Base-by-base conservation (phyloP, 2,329 filamentous ascomycete genomes). In the Lasiodiplodia hormozganensis region DNA sequence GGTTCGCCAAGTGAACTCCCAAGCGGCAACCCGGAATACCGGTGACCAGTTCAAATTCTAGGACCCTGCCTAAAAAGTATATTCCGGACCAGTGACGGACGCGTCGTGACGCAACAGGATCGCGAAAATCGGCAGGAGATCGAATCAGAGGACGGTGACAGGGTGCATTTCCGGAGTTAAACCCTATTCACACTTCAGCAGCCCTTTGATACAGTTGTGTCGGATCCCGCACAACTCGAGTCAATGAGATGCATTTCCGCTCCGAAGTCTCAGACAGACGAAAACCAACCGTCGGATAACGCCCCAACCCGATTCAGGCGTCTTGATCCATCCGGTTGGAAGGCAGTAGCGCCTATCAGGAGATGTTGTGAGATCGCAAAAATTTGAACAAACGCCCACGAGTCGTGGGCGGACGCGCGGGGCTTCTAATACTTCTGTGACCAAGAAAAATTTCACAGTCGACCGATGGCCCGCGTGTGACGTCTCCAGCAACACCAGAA, bases 171-270 rank as follows among this genome's bases (percentile, higher is more conserved):
- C 65, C 65, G 65, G 65, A 60, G 65, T 67, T 52, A 52, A 60
- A 67, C 65, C 65, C 65, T 67, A 67, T 52, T 60, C 23, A 14
- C 54, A 67, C 64, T 53, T 57, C 52, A 67, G 49, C 31, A 53
- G 36, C 28, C 28, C 25, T 34, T n/a, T 62, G 58, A 62, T 34
- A 64, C 43, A 34, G 12, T 52, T 12, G 60, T 64, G 25, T 64
- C 60, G 60, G 60, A 52, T 52, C 31, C 25, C 25, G 60, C 60
- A 38, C 47, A 36, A 28, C 60, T 52, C 28, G 47, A 64, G 60
- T 64, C 60, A 64, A 64, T 25, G 28, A 52, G 40, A 23, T 31
- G 47, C 60, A 38, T 38, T 52, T 64, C 60, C 43, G 47, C 60
- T 11, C 60, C 47, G 31, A 12, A 52, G 18, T n/a, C 40, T 64